A percentile compares a stretch with the other conserved stretches of the same genome.
phyloP scores from a whole-genome alignment of 257 asterid genomes.

The Coffea eugenioides region DNA sequence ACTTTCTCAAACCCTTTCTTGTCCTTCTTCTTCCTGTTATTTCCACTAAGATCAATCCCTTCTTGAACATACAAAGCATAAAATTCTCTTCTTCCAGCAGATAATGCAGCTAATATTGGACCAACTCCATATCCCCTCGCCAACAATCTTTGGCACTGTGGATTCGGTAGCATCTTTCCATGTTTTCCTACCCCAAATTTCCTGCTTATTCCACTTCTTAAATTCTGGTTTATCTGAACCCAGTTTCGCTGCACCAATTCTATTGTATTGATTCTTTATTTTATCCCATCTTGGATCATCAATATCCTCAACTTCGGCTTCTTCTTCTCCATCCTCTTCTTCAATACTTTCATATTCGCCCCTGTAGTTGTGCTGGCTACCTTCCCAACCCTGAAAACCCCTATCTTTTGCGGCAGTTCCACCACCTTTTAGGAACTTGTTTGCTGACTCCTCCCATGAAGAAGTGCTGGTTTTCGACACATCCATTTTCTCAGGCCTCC shows the following conservation, averaged over 20 bases:
- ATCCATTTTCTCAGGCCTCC: slow-evolving; percentile 22
- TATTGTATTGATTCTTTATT: slow-evolving; percentile 50
- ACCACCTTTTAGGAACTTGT: slow-evolving; percentile 52
- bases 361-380: slow-evolving; percentile 26
- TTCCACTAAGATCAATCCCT: slow-evolving; percentile 65
- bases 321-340: slow-evolving; percentile 34
- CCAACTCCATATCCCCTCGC: slow-evolving; percentile 94
- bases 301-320: slow-evolving; percentile 34
- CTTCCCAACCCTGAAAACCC: slow-evolving; percentile 31
- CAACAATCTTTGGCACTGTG: slow-evolving; percentile 61
- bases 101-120: slow-evolving; percentile 83
- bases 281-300: slow-evolving; percentile 76
- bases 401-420: slow-evolving; percentile 22
- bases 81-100: slow-evolving; percentile 82
- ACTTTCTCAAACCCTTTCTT: slow-evolving; percentile 80
- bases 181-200: slow-evolving; percentile 76
- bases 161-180: slow-evolving; percentile 91
- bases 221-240: slow-evolving; percentile 59
- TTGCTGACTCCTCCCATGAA: slow-evolving; percentile 91
- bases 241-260: slow-evolving; percentile 29
- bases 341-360: slow-evolving; percentile 21
- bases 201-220: slow-evolving; percentile 80
- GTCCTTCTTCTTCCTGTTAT: slow-evolving; percentile 81
- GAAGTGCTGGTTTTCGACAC: slow-evolving; percentile 40
- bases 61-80: slow-evolving; percentile 73